Conservation (phyloP, 257 asterid species). For the Penstemon eatonii region DNA sequence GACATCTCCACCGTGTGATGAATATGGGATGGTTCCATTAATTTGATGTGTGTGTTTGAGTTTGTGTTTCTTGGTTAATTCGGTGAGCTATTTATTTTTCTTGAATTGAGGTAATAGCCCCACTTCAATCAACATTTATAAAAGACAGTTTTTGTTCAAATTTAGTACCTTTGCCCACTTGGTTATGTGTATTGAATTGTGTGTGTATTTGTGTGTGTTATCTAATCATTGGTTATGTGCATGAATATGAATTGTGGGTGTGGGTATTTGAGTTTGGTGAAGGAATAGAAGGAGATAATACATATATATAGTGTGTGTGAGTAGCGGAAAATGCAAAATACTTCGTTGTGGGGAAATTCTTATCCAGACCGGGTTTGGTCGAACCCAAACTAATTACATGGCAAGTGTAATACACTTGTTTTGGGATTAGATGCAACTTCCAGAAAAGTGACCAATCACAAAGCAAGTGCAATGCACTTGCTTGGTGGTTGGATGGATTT, state of each 20-base stretch:
- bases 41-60: background rate
- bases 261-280: background rate
- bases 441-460: too few relatives aligned
- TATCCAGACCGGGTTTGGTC: too few relatives aligned
- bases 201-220: background rate
- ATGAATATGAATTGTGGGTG: conserved; percentile 18
- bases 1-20: conserved; percentile 34
- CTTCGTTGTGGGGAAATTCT: too few relatives aligned
- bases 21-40: conserved; percentile 39
- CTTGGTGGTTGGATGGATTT: too few relatives aligned
- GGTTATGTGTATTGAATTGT: background rate
- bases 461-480: too few relatives aligned
- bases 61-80: conserved; percentile 2
- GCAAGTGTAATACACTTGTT: too few relatives aligned
- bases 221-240: conserved; percentile 19
- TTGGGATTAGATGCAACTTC: too few relatives aligned
- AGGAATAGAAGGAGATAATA: conserved; percentile 5
- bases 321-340: too few relatives aligned
- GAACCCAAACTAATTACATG: too few relatives aligned
- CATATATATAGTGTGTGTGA: background rate
- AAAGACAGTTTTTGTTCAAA: conserved; percentile 32
- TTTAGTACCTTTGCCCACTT: conserved; percentile 25
- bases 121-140: conserved; percentile 36
- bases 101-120: background rate
- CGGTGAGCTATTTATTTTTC: conserved; percentile 11